These are phyloP conservation scores for Botrytis tulipae DNA, from an alignment of 2,329 filamentous ascomycete species.

Conservation along the genomic window DNA sequence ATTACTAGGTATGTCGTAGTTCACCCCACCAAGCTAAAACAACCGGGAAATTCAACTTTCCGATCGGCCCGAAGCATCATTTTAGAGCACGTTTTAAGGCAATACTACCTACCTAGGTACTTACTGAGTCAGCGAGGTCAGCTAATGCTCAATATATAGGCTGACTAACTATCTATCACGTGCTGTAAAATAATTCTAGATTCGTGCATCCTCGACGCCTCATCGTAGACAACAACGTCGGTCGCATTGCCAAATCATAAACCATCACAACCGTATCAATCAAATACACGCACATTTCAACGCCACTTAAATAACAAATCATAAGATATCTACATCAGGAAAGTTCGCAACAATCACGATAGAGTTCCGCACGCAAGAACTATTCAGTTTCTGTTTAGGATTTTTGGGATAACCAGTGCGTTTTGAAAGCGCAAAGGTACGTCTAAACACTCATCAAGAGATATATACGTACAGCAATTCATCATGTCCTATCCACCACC, in stretches of 20 bases:
- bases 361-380: neutral
- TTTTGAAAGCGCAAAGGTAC: slow-evolving; percentile 40
- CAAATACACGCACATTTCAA: neutral
- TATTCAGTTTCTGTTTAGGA: neutral
- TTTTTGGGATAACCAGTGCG: slow-evolving; percentile 26
- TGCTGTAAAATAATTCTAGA: slow-evolving; percentile 1
- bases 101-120: neutral
- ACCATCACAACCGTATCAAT: neutral
- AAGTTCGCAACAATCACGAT: neutral
- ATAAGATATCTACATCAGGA: neutral
- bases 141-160: neutral
- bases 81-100: neutral
- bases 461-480: slow-evolving; percentile 45
- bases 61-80: slow-evolving; percentile 14
- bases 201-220: neutral
- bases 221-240: neutral
- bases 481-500: slow-evolving; percentile 85
- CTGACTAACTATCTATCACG: neutral
- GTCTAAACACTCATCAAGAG: slow-evolving; percentile 37
- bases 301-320: neutral
- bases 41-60: neutral
- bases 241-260: neutral
- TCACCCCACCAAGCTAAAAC: slow-evolving; percentile 5
- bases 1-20: neutral
- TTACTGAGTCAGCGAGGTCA: neutral